These are phyloP conservation scores for Fusarium hostae DNA, from an alignment of 2,329 filamentous ascomycete species.

Conservation along the genomic window DNA sequence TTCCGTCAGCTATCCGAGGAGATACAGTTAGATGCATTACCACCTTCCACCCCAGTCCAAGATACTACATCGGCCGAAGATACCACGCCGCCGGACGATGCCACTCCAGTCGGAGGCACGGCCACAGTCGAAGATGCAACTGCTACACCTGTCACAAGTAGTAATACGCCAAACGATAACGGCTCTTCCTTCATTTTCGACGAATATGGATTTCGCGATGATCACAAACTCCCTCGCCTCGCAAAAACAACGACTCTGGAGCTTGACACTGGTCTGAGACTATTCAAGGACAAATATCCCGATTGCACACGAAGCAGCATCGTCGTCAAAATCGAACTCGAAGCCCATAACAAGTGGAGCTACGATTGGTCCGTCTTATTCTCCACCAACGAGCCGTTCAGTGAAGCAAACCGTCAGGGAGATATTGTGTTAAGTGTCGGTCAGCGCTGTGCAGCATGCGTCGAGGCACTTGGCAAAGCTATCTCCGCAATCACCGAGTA, in stretches of 20 bases:
- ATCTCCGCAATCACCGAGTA: neutral
- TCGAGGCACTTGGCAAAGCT: neutral
- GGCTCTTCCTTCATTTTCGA: neutral
- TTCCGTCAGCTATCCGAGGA: neutral
- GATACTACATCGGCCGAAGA: neutral
- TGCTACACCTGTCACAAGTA: neutral
- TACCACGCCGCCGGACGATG: neutral
- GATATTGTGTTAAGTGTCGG: accelerated
- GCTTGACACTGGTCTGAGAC: neutral
- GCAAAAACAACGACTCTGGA: neutral
- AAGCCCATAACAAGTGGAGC: neutral
- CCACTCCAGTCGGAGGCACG: too few relatives aligned
- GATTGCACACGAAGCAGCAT: too few relatives aligned
- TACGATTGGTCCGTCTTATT: neutral
- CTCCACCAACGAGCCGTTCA: neutral
- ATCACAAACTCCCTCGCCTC: neutral
- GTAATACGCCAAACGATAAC: neutral
- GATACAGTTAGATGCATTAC: neutral
- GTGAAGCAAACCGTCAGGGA: neutral
- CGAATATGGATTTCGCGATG: neutral
- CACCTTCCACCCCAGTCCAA: neutral
- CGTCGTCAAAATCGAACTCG: too few relatives aligned
- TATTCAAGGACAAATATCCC: neutral
- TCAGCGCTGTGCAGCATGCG: neutral
- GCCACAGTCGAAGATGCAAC: neutral